Evolutionary conservation across 2,329 filamentous ascomycete genomes (phyloP), one percentile per base, ranked within the genome.

Genomic region (Pestalotiopsis sp.): DNA sequence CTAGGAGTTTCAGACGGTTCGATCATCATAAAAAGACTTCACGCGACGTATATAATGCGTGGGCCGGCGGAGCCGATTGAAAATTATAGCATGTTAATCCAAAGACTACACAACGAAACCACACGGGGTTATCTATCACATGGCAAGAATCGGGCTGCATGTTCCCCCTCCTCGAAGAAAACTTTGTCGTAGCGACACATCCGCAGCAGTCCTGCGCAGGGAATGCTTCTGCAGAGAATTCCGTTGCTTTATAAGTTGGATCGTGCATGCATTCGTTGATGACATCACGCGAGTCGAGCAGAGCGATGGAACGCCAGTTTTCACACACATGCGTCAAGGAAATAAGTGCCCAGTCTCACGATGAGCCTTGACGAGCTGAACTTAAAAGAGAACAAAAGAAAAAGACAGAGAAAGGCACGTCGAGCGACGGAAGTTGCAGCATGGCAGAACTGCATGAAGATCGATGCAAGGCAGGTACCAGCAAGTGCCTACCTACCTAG

Each of bases 41-140:
- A 36, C 59, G 12, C 17, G 11, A 9, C 59, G 59, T 62, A 62
- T 62, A 41, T 62, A 62, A 62, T 62, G 36, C 31, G 38, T 36
- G 31, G 31, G 59, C 59, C 36, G 31, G 59, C 27, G 31, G 17
- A 39, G 27, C 31, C 36, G n/a, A 39, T 36, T 39, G 6, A 39
- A n/a, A 20, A 39, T 36, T 36, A 39, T 39, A 39, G 13, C 59
- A 62, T 36, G 17, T 39, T 20, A 39, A 36, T 11, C 13, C 17
- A 11, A 23, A 36, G 12, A 39, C 36, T 27, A 38, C 17, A 31
- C 36, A 62, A 11, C 45, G 9, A 45, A 45, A 45, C 41, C 41
- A 45, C 41, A 45, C 41, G 9, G 14, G 9, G 14, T 36, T 9
- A 9, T 52, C 45, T 52, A n/a, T 52, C 45, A 52, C 45, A n/a